Conservation (phyloP, 129 eudicot species). For the Flaveria linearis region DNA sequence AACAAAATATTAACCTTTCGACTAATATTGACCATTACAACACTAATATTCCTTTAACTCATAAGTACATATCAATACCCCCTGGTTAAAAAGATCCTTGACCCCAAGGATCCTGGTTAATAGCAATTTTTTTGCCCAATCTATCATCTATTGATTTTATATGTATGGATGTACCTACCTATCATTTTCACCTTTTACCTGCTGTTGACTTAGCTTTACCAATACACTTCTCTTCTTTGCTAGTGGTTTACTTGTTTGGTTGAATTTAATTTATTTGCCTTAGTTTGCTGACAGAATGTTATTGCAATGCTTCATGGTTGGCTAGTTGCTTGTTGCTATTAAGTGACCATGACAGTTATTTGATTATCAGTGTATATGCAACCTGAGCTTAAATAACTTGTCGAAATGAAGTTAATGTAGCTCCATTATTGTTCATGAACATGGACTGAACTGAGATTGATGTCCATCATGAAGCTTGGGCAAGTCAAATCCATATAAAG, state of each 20-base stretch:
- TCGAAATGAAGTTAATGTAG: neutral
- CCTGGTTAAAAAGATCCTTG: too few relatives aligned
- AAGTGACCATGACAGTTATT: neutral
- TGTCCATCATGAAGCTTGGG: too few relatives aligned
- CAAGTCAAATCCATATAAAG: too few relatives aligned
- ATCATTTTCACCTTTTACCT: constrained; percentile 2
- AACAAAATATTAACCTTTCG: too few relatives aligned
- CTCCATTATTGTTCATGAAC: neutral
- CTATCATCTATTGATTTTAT: neutral
- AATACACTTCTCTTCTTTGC: constrained; percentile 1
- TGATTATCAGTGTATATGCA: neutral
- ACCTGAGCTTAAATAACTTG: neutral
- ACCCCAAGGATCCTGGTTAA: too few relatives aligned
- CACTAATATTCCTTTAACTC: too few relatives aligned
- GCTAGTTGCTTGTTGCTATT: neutral
- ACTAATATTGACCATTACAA: too few relatives aligned
- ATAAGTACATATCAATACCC: too few relatives aligned
- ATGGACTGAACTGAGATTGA: neutral
- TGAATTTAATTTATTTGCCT: neutral
- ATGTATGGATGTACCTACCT: too few relatives aligned
- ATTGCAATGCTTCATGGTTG: neutral
- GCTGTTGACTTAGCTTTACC: constrained; percentile 8
- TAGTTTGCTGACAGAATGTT: neutral
- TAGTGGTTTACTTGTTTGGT: constrained; percentile 9
- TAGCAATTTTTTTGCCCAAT: neutral